phyloP scores from a whole-genome alignment of 176 grass and related monocot genomes.

The Oryza coarctata region DNA sequence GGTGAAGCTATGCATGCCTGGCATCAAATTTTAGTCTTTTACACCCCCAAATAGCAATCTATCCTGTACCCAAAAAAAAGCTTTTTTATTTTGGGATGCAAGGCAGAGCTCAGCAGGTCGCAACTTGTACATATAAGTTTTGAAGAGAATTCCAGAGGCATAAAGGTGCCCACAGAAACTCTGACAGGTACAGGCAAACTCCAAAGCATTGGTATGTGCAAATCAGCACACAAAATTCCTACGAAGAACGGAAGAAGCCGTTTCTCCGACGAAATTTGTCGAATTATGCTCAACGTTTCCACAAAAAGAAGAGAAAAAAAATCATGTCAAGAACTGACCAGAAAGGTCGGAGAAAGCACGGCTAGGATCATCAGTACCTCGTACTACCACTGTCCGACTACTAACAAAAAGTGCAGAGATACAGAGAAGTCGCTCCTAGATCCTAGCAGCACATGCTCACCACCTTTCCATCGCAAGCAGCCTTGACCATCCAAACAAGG shows the following conservation, averaged over 20 bases:
- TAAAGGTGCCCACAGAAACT: not conserved
- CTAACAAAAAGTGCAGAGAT: conserved; percentile 10
- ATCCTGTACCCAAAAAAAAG: not conserved
- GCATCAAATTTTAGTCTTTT: not conserved
- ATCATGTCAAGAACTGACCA: not conserved
- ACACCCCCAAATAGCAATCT: not conserved
- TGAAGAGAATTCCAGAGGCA: not conserved
- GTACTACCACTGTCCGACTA: conserved; percentile 6
- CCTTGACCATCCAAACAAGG: not conserved
- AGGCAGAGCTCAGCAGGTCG: not conserved
- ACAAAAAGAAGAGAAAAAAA: not conserved
- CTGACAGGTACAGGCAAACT: not conserved
- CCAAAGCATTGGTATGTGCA: not conserved
- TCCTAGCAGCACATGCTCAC: conserved; percentile 1
- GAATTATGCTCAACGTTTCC: not conserved
- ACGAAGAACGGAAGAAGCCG: not conserved
- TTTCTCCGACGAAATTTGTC: not conserved
- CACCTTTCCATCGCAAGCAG: conserved; percentile 3
- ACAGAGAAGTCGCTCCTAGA: not conserved
- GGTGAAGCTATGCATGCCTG: conserved; percentile 9
- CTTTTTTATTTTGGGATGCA: not conserved
- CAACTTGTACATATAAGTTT: not conserved
- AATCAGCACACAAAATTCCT: not conserved
- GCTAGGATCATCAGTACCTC: conserved; percentile 15
- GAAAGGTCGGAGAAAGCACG: not conserved